Conservation (phyloP, 2,329 filamentous ascomycete species). For the Fusarium oligoseptatum region DNA sequence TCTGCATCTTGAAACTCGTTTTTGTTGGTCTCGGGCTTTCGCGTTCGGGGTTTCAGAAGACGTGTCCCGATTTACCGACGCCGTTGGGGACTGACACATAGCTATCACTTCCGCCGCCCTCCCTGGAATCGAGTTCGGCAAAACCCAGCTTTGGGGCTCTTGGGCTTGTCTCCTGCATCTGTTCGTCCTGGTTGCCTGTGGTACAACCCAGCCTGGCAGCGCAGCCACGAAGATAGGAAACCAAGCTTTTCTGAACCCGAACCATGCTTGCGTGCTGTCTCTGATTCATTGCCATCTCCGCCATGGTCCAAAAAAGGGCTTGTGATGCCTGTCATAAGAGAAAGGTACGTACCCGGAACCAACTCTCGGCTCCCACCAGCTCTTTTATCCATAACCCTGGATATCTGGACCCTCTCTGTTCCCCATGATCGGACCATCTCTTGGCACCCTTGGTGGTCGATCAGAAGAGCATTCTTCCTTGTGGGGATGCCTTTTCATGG, state of each 20-base stretch:
- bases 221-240: not conserved
- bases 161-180: conserved; percentile 1
- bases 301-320: conserved; percentile 35
- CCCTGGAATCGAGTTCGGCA: not conserved
- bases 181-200: not conserved
- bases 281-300: not conserved
- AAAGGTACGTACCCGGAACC: conserved; percentile 37
- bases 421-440: conserved; percentile 6
- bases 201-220: conserved; percentile 3
- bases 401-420: not conserved
- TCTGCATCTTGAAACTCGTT: conserved; percentile 8
- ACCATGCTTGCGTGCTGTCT: conserved; percentile 1
- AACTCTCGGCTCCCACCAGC: not conserved
- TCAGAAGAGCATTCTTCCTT: not conserved
- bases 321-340: conserved; percentile 43
- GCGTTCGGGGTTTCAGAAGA: conserved; percentile 15
- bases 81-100: not conserved
- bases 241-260: not conserved
- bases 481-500: not conserved
- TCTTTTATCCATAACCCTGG: not conserved
- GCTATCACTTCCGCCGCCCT: conserved; percentile 2
- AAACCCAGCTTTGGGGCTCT: not conserved
- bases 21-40: conserved; percentile 20
- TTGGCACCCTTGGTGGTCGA: conserved; percentile 7
- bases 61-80: not conserved